Conservation (phyloP, 768 basidiomycete species). For the Leccinum boreale region DNA sequence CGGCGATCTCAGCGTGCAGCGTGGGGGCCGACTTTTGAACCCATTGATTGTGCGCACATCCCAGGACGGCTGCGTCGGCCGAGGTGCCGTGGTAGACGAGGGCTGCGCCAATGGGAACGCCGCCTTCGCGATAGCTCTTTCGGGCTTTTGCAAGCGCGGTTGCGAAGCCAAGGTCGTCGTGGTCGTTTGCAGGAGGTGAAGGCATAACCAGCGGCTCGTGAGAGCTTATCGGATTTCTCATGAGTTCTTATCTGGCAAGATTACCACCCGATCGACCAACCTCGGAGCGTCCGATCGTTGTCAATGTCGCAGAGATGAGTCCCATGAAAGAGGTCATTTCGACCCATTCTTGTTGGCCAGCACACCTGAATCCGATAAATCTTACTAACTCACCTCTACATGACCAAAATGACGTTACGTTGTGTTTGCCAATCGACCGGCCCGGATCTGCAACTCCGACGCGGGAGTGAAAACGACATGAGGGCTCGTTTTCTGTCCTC, state of each 20-base stretch:
- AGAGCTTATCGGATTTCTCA: neutral
- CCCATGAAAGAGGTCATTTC: neutral
- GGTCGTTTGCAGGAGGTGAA: neutral
- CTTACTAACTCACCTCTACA: neutral
- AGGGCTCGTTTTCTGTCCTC: neutral
- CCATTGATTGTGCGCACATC: constrained; percentile 43
- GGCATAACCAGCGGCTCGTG: neutral
- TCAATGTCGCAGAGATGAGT: neutral
- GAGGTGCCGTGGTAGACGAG: constrained; percentile 33
- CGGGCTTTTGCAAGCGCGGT: constrained; percentile 41
- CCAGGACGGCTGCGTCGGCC: constrained; percentile 29
- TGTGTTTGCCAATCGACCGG: neutral
- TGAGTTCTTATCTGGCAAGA: neutral
- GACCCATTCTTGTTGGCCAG: neutral
- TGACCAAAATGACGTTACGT: no score
- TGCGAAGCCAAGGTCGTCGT: constrained; percentile 31
- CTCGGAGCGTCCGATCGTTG: neutral
- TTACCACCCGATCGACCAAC: neutral
- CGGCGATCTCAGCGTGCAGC: constrained; percentile 46
- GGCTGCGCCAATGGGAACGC: constrained; percentile 59
- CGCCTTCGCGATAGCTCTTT: constrained; percentile 48
- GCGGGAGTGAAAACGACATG: neutral
- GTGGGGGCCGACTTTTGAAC: constrained; percentile 43
- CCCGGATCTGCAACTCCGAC: constrained; percentile 12
- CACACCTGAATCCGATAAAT: neutral